Evolutionary conservation across 768 basidiomycete species (phyloP), one percentile per base, ranked within the genome.

Genomic region (Dioszegia aurantiaca): DNA sequence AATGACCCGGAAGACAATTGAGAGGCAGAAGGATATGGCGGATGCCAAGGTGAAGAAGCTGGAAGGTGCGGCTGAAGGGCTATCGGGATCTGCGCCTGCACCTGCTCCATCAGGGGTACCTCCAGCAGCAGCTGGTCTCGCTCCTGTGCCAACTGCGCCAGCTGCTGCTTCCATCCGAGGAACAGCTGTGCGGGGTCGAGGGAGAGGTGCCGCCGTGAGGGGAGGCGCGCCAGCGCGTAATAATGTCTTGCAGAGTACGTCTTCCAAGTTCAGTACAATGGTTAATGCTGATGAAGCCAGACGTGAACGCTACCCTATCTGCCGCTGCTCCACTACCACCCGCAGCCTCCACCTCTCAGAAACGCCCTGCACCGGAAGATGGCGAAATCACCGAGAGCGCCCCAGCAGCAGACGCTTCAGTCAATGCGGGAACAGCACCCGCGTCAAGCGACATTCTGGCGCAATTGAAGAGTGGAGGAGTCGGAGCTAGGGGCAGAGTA

Each of bases 251-350:
- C 59, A 54, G 33, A 57, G 69, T 71, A 30, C 55, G 69, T 57
- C 23, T n/a, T 39, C 28, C 26, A 14, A 24, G 14, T 36, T 19
- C 12, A 16, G 21, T n/a, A n/a, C n/a, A 59, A 9, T 33, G 33
- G 33, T 33, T 17, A 40, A 6, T 37, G 19, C 16, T 49, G 14
- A 36, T 33, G 9, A 14, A 6, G 2, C 1, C 51, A 70, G 71
- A 62, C 36, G 71, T 73, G 56, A 73, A 73, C 46, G 71, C 71
- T 5, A 64, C 69, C 4, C 57, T 73, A 1, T 41, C 62, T 11
- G 51, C 58, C 37, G 36, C 64, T 5, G 26, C 60, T 14, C 27
- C 60, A 21, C 39, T 55, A 31, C 61, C 66, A n/a, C 39, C 55
- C 6, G 45, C 58, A 3, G 51, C 62, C 2, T 33, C 59, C 4